A percentile compares a stretch with the other conserved stretches of the same genome.
phyloP scores from a whole-genome alignment of 108 stramenopile species.

The Pseudonitzschia delicatissima region DNA sequence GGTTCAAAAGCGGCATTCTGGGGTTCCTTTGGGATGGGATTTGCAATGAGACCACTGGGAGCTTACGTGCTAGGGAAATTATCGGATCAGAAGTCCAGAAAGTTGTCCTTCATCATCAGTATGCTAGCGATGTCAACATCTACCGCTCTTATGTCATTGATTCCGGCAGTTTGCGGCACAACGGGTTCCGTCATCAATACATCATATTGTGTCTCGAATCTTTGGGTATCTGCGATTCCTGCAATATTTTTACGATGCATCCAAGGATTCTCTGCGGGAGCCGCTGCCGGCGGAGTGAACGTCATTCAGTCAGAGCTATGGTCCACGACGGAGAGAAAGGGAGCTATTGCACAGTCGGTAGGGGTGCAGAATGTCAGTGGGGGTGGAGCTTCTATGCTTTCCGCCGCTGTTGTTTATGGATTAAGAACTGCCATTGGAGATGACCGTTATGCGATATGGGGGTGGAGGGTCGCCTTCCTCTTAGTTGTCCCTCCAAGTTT shows the following conservation, averaged over 20 bases:
- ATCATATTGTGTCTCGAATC: constrained; percentile 3
- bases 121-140: constrained; percentile 12
- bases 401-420: constrained; percentile 10
- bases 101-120: constrained; percentile 1
- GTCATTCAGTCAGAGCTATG: constrained; percentile 17
- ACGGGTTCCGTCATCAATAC: not conserved
- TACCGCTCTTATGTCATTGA: constrained; percentile 7
- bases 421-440: constrained; percentile 4
- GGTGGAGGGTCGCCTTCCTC: constrained; percentile 10
- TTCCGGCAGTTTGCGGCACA: constrained; percentile 9
- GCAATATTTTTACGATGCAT: constrained; percentile 9
- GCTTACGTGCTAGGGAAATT: constrained; percentile 13
- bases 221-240: not conserved
- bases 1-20: constrained; percentile 6
- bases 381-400: constrained; percentile 3
- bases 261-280: constrained; percentile 21
- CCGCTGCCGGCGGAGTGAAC: constrained; percentile 14
- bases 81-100: constrained; percentile 6
- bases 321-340: constrained; percentile 1
- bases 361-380: constrained; percentile 17
- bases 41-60: constrained; percentile 12
- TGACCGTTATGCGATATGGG: constrained; percentile 5
- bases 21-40: constrained; percentile 15
- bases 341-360: constrained; percentile 15
- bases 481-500: constrained; percentile 7